A percentile compares a stretch with the other conserved stretches of the same genome.
Conservation (phyloP, 2,329 filamentous ascomycete genomes). For the Thyridium curvatum region DNA sequence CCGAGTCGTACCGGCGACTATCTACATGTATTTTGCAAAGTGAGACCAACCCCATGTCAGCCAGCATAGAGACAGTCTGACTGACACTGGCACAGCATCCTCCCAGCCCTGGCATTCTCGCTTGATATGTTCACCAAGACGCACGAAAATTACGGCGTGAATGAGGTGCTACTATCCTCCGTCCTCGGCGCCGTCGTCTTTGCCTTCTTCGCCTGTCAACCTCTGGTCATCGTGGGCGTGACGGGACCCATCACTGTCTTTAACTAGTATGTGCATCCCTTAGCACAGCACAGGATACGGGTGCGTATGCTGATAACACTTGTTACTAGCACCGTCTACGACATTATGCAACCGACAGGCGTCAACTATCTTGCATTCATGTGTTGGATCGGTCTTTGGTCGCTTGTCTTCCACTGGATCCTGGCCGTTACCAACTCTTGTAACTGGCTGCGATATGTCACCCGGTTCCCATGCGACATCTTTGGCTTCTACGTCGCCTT, state of each 20-base stretch:
- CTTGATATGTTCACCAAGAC: conserved; percentile 93
- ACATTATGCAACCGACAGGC: conserved; percentile 72
- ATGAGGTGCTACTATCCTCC: conserved; percentile 82
- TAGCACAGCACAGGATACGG: neutral
- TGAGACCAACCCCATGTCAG: conserved; percentile 31
- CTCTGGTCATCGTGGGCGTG: conserved; percentile 84
- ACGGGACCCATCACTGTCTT: conserved; percentile 90
- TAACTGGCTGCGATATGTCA: conserved; percentile 84
- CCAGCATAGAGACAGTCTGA: neutral
- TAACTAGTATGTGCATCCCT: conserved; percentile 57
- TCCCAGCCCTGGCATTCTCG: conserved; percentile 82
- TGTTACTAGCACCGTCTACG: conserved; percentile 64
- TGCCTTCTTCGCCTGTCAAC: conserved; percentile 71
- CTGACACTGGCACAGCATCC: conserved; percentile 53
- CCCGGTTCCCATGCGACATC: conserved; percentile 86
- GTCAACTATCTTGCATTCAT: conserved; percentile 85
- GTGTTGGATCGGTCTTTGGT: conserved; percentile 89
- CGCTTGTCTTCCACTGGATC: conserved; percentile 76
- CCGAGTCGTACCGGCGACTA: conserved; percentile 75
- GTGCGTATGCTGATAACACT: neutral
- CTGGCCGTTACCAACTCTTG: conserved; percentile 81
- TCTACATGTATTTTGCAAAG: conserved; percentile 97
- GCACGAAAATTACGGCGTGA: conserved; percentile 77
- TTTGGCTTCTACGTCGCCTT: conserved; percentile 92
- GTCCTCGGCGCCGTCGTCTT: conserved; percentile 81